phyloP scores from a whole-genome alignment of 768 basidiomycete species.

The Boletellus sp. region DNA sequence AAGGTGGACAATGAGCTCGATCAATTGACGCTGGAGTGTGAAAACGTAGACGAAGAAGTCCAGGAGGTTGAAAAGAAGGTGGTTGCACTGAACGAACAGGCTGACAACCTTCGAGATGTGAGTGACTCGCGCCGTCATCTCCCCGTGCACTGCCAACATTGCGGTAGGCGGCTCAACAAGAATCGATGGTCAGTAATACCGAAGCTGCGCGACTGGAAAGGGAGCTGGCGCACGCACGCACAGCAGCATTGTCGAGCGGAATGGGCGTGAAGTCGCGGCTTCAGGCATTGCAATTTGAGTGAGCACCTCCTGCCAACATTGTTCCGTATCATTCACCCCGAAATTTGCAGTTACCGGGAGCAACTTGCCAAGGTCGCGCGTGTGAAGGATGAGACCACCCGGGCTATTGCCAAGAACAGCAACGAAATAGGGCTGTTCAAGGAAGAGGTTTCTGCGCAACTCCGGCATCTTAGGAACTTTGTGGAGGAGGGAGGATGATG shows the following conservation, averaged over 20 bases:
- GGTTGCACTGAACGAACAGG: slow-evolving; percentile 63
- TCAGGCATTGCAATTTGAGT: slow-evolving; percentile 77
- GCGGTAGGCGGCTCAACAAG: slow-evolving; percentile 69
- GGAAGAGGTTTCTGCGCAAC: slow-evolving; percentile 67
- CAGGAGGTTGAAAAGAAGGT: slow-evolving; percentile 73
- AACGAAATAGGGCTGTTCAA: slow-evolving; percentile 83
- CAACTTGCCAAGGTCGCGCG: slow-evolving; percentile 73
- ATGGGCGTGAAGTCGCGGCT: slow-evolving; percentile 77
- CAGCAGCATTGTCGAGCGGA: slow-evolving; percentile 75
- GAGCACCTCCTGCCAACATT: slow-evolving; percentile 22
- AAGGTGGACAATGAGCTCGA: slow-evolving; percentile 83
- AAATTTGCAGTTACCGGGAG: slow-evolving; percentile 61
- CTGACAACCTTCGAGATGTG: slow-evolving; percentile 80
- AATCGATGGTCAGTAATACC: slow-evolving; percentile 60
- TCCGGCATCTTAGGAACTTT: slow-evolving; percentile 65
- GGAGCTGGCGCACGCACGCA: slow-evolving; percentile 70
- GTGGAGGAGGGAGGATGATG: slow-evolving; percentile 48
- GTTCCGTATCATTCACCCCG: slow-evolving; percentile 1
- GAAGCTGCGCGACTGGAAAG: slow-evolving; percentile 67
- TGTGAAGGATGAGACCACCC: slow-evolving; percentile 74
- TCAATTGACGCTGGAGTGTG: slow-evolving; percentile 68
- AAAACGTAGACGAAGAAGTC: slow-evolving; percentile 78
- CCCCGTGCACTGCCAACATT: not conserved
- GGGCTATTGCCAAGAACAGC: slow-evolving; percentile 79
- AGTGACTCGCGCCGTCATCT: slow-evolving; percentile 19